Evolutionary conservation across 768 basidiomycete species (phyloP).

Genomic region (Artomyces pyxidatus): DNA sequence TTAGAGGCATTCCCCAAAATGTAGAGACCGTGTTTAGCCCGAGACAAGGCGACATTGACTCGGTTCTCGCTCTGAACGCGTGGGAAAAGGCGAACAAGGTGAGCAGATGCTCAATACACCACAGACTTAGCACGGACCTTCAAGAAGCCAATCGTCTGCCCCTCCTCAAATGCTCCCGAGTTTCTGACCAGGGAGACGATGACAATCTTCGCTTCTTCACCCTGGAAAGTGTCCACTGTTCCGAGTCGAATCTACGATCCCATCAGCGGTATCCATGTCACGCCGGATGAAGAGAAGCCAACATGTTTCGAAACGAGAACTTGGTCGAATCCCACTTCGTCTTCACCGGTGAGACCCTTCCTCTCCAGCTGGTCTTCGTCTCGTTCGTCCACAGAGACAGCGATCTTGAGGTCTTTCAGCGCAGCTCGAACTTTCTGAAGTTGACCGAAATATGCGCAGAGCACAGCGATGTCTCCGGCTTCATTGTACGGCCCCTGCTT

Average conservation of each 20-base stretch:
- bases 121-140: slow-evolving; percentile 40
- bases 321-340: slow-evolving; percentile 32
- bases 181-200: slow-evolving; percentile 73
- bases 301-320: slow-evolving; percentile 48
- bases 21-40: slow-evolving; percentile 67
- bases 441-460: slow-evolving; percentile 48
- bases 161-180: slow-evolving; percentile 39
- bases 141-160: slow-evolving; percentile 56
- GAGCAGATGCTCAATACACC: not conserved
- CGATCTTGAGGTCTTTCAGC: slow-evolving; percentile 35
- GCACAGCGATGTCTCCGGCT: slow-evolving; percentile 44
- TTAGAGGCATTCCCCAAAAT: slow-evolving; percentile 62
- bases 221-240: slow-evolving; percentile 76
- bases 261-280: not conserved
- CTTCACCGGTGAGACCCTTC: slow-evolving; percentile 35
- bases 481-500: slow-evolving; percentile 41
- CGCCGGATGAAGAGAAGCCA: slow-evolving; percentile 12
- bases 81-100: slow-evolving; percentile 24
- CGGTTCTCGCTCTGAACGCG: slow-evolving; percentile 23
- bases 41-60: slow-evolving; percentile 56
- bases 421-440: slow-evolving; percentile 37
- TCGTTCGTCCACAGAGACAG: slow-evolving; percentile 60
- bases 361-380: slow-evolving; percentile 55
- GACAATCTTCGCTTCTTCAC: slow-evolving; percentile 64
- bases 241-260: slow-evolving; percentile 49